Base-by-base conservation (phyloP, 768 basidiomycete species). In the Russula brevipes region DNA sequence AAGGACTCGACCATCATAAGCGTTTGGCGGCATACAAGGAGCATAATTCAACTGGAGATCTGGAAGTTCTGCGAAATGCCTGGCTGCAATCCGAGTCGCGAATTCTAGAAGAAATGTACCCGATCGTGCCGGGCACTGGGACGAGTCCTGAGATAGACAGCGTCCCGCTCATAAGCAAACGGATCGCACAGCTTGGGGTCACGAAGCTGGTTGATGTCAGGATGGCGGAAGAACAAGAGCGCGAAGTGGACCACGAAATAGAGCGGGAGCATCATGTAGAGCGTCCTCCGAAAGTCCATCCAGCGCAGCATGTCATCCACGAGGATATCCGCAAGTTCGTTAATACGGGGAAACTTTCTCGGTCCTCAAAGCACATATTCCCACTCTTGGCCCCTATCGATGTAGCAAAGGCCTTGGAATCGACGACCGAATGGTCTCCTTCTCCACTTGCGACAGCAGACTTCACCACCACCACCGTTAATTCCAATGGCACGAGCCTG, bases 221-320 rank as follows among this genome's bases (percentile, higher is more conserved):
- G 41, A 33, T 56, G 12, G 57, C 56, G n/a, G 65, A 66, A 50
- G 65, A 66, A 31, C 65, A 66, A 17, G 65, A 63, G 45, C 60
- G 61, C 7, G 64, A 66, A 30, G 64, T 66, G 14, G 35, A 56
- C 38, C 61, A 63, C n/a, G 64, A 66, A 19, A 17, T 63, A 2
- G 64, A 66, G 56, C 55, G n/a, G 7, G 61, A 61, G 38, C 61
- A 56, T 53, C 56, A 62, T 36, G 49, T 62, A 9, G 24, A 54
- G 38, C 54, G 41, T 10, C 64, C 61, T 47, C 46, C 50, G 31
- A 66, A 53, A 45, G 51, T 54, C 39, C 24, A 12, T 17, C 56
- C 64, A 5, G 61, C 64, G 8, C 7, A 41, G 31, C 55, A 66
- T 39, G 5, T 17, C 33, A 19, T 63, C 31, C 50, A 49, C n/a